Evolutionary conservation across 1,284 basidiomycete genomes (phyloP).

Genomic region (Austroboletus niveus): DNA sequence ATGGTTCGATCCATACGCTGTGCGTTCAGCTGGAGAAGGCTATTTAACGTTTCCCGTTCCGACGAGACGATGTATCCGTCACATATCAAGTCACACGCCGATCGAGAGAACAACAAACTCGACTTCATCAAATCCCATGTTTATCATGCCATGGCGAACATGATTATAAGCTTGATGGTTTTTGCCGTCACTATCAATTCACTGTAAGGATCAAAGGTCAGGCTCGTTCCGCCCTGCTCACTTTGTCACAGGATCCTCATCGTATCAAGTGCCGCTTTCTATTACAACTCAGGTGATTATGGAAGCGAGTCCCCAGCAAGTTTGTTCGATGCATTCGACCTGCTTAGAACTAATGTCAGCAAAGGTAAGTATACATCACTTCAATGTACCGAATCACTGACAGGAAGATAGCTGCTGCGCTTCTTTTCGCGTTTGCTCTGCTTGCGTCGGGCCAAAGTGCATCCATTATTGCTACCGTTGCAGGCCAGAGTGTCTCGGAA

Average conservation of each 20-base stretch:
- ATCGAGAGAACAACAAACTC: conserved; percentile 65
- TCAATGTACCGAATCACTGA: conserved; percentile 18
- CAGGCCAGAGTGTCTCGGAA: conserved; percentile 91
- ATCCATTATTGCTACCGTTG: conserved; percentile 89
- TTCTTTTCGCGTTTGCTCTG: conserved; percentile 84
- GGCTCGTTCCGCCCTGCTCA: conserved; percentile 1
- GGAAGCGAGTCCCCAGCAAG: conserved; percentile 55
- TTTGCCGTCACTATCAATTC: conserved; percentile 89
- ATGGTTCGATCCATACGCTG: conserved; percentile 6
- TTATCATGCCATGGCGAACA: conserved; percentile 71
- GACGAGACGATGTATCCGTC: conserved; percentile 19
- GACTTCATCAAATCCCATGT: conserved; percentile 75
- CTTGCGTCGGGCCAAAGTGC: conserved; percentile 90
- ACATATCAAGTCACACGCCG: conserved; percentile 42
- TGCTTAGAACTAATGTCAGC: conserved; percentile 69
- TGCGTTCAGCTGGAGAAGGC: conserved; percentile 17
- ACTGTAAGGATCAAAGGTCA: conserved; percentile 43
- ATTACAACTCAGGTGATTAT: conserved; percentile 45
- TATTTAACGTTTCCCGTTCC: conserved; percentile 22
- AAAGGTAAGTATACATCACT: conserved; percentile 46
- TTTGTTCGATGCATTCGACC: conserved; percentile 78
- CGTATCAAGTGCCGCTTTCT: conserved; percentile 73
- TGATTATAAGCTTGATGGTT: conserved; percentile 66
- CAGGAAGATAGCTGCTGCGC: conserved; percentile 56
- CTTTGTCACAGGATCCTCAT: conserved; percentile 58